A percentile compares a stretch with the other conserved stretches of the same genome.
These are phyloP conservation scores for Erodium maritimum DNA, from an alignment of 345 rosid genomes.

Conservation along the genomic window DNA sequence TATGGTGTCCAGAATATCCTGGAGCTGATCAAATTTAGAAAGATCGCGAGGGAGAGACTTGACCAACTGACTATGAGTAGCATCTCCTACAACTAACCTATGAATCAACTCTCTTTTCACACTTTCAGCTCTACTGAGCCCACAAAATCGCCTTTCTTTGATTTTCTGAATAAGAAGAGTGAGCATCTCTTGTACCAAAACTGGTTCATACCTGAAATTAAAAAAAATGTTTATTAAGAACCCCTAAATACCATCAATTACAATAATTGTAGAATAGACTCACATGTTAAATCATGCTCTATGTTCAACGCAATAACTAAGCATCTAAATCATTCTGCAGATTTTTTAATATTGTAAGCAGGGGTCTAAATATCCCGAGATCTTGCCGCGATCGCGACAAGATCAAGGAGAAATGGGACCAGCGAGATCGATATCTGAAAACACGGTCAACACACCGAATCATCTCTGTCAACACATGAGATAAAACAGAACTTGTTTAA, in stretches of 20 bases:
- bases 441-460: no score
- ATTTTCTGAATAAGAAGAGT: constrained; percentile 68
- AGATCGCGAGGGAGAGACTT: constrained; percentile 78
- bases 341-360: no score
- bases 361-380: no score
- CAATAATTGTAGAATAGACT: constrained; percentile 1
- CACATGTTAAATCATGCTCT: no score
- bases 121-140: constrained; percentile 55
- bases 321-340: no score
- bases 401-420: no score
- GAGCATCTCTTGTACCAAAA: constrained; percentile 82
- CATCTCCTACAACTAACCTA: constrained; percentile 82
- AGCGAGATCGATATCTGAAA: no score
- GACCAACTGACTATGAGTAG: constrained; percentile 83
- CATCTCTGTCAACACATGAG: no score
- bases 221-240: constrained; percentile 10
- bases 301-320: not conserved
- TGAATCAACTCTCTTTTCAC: constrained; percentile 78
- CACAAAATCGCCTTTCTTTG: constrained; percentile 88
- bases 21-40: constrained; percentile 62
- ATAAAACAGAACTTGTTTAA: no score
- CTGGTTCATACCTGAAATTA: constrained; percentile 79
- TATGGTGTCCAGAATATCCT: constrained; percentile 62
- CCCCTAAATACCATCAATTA: constrained; percentile 1
- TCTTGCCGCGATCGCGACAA: no score